These are phyloP conservation scores for Cordia subcordata DNA, from an alignment of 257 asterid species.

Conservation along the genomic window DNA sequence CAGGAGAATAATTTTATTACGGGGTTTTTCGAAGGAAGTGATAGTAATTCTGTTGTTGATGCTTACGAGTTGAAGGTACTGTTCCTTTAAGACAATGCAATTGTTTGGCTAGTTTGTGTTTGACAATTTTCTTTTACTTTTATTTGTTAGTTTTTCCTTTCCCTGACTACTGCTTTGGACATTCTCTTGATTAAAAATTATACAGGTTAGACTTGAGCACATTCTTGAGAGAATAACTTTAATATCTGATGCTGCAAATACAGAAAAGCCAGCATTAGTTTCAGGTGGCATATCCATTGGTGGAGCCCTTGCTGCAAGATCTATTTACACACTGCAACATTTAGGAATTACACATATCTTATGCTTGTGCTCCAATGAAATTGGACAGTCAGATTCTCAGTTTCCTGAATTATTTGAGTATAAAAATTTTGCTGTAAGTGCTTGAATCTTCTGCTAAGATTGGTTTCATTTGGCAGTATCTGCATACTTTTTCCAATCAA, in stretches of 20 bases:
- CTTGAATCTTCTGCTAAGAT: neutral
- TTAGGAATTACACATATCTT: slow-evolving; percentile 82
- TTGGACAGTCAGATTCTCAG: slow-evolving; percentile 95
- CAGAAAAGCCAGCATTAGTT: slow-evolving; percentile 79
- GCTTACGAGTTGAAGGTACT: slow-evolving; percentile 94
- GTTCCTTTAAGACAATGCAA: neutral
- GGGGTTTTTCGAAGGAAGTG: slow-evolving; percentile 94
- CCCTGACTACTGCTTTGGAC: neutral
- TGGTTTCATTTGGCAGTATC: neutral
- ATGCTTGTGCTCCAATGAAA: slow-evolving; percentile 94
- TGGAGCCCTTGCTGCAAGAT: slow-evolving; percentile 96
- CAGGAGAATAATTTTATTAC: slow-evolving; percentile 86
- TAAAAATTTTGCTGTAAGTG: slow-evolving; percentile 83
- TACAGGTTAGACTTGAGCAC: slow-evolving; percentile 97
- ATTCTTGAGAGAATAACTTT: slow-evolving; percentile 84
- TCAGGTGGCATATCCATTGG: slow-evolving; percentile 66
- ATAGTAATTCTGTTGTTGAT: slow-evolving; percentile 77
- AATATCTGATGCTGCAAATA: slow-evolving; percentile 90
- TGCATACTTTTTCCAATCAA: neutral
- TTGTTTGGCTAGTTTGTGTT: neutral
- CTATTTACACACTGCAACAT: slow-evolving; percentile 82
- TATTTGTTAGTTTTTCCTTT: slow-evolving; percentile 1
- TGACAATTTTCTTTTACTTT: neutral
- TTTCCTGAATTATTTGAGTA: slow-evolving; percentile 74
- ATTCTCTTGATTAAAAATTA: slow-evolving; percentile 9